Conservation (phyloP, 805 yeast species). For the Limtongozyma cylindracea region DNA sequence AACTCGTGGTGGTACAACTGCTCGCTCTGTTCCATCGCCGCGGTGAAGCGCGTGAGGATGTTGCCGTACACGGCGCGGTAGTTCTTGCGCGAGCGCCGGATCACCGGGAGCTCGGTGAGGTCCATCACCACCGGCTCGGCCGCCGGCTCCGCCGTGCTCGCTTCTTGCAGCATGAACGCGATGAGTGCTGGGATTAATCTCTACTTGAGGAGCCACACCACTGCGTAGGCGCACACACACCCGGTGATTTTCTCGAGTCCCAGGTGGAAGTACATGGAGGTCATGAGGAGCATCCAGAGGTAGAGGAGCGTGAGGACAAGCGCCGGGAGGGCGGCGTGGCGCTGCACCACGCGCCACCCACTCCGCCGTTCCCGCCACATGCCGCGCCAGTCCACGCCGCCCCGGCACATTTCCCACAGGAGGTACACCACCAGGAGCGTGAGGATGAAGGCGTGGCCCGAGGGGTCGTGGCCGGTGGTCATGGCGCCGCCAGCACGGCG, state of each 20-base stretch:
- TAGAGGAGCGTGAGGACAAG: conserved; percentile 6
- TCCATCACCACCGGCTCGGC: too few relatives aligned
- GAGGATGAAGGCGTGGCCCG: conserved; percentile 75
- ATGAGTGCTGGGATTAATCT: too few relatives aligned
- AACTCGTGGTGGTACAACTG: too few relatives aligned
- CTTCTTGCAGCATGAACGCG: too few relatives aligned
- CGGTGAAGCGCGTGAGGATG: too few relatives aligned
- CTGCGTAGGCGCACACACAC: conserved; percentile 29
- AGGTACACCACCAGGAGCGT: conserved; percentile 40
- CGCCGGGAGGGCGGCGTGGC: conserved; percentile 2
- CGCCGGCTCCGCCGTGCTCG: too few relatives aligned
- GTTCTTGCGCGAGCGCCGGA: too few relatives aligned
- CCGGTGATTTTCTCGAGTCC: conserved; percentile 54
- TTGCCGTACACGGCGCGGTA: too few relatives aligned
- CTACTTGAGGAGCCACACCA: too few relatives aligned
- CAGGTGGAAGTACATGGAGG: conserved; percentile 70
- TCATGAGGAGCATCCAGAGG: conserved; percentile 73
- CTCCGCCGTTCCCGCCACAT: neutral
- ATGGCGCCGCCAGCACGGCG: conserved; percentile 20
- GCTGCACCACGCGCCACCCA: neutral
- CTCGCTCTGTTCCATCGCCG: too few relatives aligned
- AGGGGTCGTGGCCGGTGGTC: conserved; percentile 94
- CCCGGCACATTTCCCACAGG: conserved; percentile 31
- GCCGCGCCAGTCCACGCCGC: conserved; percentile 3
- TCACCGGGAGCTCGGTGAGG: too few relatives aligned